These are phyloP conservation scores for Betula pendula DNA, from an alignment of 306 rosid genomes.

Conservation along the genomic window DNA sequence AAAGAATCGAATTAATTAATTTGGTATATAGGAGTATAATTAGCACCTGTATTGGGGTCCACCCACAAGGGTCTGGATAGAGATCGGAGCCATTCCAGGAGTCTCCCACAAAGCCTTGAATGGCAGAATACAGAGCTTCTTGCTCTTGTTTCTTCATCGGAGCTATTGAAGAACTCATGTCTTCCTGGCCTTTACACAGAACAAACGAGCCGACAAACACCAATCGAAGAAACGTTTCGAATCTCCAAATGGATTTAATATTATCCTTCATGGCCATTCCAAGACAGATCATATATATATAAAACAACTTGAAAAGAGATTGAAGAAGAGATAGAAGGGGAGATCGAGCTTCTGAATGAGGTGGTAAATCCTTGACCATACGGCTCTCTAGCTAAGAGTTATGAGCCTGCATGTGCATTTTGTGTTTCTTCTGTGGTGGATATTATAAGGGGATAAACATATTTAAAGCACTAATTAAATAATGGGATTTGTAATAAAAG, in stretches of 20 bases:
- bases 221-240: conserved; percentile 9
- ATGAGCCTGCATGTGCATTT: not conserved
- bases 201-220: conserved; percentile 11
- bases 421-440: not conserved
- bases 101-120: conserved; percentile 53
- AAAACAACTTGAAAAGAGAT: not conserved
- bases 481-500: no score
- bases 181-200: conserved; percentile 9
- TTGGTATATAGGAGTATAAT: not conserved
- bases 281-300: not conserved
- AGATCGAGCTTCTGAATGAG: not conserved
- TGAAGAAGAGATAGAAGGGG: not conserved
- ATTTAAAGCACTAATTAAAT: no score
- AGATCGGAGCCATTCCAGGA: conserved; percentile 65
- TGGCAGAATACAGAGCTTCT: conserved; percentile 42
- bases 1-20: no score
- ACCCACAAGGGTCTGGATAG: conserved; percentile 68
- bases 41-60: conserved; percentile 61
- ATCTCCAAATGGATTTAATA: not conserved
- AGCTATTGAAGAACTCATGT: conserved; percentile 15
- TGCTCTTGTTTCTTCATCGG: conserved; percentile 50
- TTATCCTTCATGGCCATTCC: not conserved
- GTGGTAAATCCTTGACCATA: not conserved
- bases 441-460: not conserved
- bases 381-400: not conserved